phyloP scores from a whole-genome alignment of 495 filamentous ascomycete species.

The Podospora pseudopauciseta region DNA sequence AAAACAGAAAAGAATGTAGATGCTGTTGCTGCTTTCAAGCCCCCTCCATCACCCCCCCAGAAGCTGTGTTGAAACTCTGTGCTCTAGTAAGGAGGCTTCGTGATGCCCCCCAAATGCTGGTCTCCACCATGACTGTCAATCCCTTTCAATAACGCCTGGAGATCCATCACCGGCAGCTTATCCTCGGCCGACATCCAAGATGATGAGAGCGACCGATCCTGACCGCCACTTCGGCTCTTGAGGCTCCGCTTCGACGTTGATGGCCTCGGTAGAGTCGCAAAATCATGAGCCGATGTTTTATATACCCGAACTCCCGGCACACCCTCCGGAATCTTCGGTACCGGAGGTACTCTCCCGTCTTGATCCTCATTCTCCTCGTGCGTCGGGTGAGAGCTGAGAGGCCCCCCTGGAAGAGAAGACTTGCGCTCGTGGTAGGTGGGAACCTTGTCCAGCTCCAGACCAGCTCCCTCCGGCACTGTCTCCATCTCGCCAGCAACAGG shows the following conservation, averaged over 20 bases:
- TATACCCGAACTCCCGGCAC: constrained; percentile 22
- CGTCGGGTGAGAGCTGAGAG: constrained; percentile 47
- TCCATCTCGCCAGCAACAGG: constrained; percentile 21
- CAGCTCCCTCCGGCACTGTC: constrained; percentile 7
- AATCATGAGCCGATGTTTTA: constrained; percentile 16
- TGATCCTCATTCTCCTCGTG: constrained; percentile 26
- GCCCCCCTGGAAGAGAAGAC: constrained; percentile 32
- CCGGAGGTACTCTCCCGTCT: constrained; percentile 38
- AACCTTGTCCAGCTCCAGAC: constrained; percentile 22
- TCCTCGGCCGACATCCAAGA: constrained; percentile 29
- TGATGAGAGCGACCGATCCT: constrained; percentile 34
- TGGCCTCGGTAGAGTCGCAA: constrained; percentile 27
- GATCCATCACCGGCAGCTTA: constrained; percentile 37
- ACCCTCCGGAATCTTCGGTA: constrained; percentile 39
- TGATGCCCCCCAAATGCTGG: constrained; percentile 38
- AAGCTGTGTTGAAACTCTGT: not conserved
- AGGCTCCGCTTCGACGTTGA: constrained; percentile 34
- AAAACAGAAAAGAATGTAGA: not conserved
- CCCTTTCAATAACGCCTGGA: constrained; percentile 44
- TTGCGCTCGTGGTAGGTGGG: constrained; percentile 20
- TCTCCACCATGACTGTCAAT: constrained; percentile 46
- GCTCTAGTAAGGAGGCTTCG: constrained; percentile 42
- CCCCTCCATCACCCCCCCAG: too few species aligned
- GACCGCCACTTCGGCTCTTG: constrained; percentile 35
- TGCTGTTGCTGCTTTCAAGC: constrained; percentile 7